Base-by-base conservation (phyloP, 2,329 filamentous ascomycete species). In the Colletotrichum sp. region DNA sequence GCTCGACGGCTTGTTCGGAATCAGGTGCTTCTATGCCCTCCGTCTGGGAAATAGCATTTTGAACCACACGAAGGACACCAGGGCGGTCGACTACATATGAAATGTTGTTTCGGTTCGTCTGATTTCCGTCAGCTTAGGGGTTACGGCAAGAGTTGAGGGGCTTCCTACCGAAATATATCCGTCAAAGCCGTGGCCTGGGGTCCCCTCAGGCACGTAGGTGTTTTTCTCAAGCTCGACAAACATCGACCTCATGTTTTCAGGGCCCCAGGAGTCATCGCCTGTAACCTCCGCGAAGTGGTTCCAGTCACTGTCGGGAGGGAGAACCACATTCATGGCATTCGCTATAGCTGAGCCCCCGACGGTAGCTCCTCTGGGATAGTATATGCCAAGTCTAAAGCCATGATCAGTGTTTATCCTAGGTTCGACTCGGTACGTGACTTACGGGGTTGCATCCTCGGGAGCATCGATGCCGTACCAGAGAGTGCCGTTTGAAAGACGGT, bases 281-380 rank as follows among this genome's bases (percentile, higher is more conserved):
- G 89, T 91, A 25, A 91, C 78, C 12, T 81, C 80, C 5, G 85
- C 84, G 69, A 91, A 87, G 78, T 87, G 82, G 32, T 87, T 83
- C 81, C 88, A 91, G 79, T 91, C 90, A 25, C 84, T 86, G 68
- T 87, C 84, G 71, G 89, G 85, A 0, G 90, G 88, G 71, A 87
- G 87, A 57, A 89, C 80, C 22, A 88, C 88, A 63, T 89, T 88
- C 81, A 90, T 71, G 8, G 70, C 78, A 36, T 79, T 79, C 15
- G 77, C 89, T 1, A 86, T 85, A 3, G 87, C 86, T 80, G 79
- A 80, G 4, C 81, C 81, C 11, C 81, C 81, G 4, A 82, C 72
- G 9, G 79, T 80, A 19, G 79, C 81, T 19, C 80, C 80, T 16
- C 81, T 65, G 2, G 80, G 81, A 59, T 82, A 82, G n/a, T 78